phyloP scores from a whole-genome alignment of 2,329 filamentous ascomycete species.

The Hypoxylon rubiginosum region DNA sequence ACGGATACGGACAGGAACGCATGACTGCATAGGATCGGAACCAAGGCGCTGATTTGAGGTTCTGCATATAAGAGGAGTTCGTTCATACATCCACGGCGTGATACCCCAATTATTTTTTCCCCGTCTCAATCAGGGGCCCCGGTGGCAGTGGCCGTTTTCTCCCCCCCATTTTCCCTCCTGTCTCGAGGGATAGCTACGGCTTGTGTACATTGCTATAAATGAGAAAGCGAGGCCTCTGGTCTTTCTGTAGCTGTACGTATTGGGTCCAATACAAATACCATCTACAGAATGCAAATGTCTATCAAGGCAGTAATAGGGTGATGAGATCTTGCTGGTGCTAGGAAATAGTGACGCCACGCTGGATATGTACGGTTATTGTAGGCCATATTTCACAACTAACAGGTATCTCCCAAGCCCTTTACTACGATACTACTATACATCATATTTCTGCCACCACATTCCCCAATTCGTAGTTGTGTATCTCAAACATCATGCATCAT shows the following conservation, averaged over 20 bases:
- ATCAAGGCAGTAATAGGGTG: too few relatives aligned
- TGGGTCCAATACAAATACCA: background rate
- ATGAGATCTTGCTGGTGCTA: background rate
- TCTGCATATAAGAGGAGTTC: conserved; percentile 44
- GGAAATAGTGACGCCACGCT: background rate
- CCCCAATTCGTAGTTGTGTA: too few relatives aligned
- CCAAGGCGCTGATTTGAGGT: conserved; percentile 13
- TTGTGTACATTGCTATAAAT: background rate
- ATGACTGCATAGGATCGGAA: conserved; percentile 22
- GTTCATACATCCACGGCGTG: conserved; percentile 36
- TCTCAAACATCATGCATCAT: too few relatives aligned
- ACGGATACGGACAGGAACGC: conserved; percentile 9
- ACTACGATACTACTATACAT: too few relatives aligned
- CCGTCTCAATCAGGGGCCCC: conserved; percentile 10
- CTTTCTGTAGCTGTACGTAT: background rate
- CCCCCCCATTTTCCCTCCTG: conserved; percentile 7
- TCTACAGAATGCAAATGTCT: background rate
- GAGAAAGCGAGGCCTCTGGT: background rate
- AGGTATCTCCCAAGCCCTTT: too few relatives aligned
- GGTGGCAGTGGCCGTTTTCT: conserved; percentile 1
- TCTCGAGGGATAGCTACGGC: conserved; percentile 1
- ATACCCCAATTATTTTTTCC: conserved; percentile 37
- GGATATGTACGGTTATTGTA: background rate
- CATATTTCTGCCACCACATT: too few relatives aligned
- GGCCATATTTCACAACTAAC: background rate